Percentiles rank a stretch among this genome's conserved stretches.
Evolutionary conservation across 768 basidiomycete species (phyloP).

Genomic region (Kwoniella dejecticola): DNA sequence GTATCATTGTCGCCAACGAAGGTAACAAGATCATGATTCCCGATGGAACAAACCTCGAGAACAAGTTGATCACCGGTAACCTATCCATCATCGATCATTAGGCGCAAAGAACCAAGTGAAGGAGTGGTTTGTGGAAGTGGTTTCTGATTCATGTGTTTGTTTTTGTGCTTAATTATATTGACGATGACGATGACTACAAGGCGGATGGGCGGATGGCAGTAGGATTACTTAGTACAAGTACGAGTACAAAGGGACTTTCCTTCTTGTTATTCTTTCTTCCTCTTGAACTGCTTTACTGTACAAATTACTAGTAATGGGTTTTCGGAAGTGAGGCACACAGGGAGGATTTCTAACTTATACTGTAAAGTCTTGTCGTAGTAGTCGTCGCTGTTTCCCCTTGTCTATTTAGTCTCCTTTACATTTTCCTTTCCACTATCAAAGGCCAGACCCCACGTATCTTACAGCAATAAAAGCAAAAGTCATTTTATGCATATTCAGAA

Average conservation of each 20-base stretch:
- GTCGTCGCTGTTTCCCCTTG: not conserved
- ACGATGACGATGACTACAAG: too few species aligned
- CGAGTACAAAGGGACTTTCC: too few species aligned
- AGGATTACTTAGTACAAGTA: too few species aligned
- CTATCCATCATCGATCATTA: constrained; percentile 72
- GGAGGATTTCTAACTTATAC: too few species aligned
- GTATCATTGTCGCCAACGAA: constrained; percentile 83
- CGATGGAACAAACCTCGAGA: constrained; percentile 66
- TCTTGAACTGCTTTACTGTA: too few species aligned
- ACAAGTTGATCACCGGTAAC: constrained; percentile 74
- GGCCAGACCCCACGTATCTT: too few species aligned
- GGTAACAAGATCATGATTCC: constrained; percentile 80
- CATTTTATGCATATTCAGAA: constrained; percentile 6
- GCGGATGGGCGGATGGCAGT: too few species aligned
- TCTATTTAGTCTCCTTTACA: not conserved
- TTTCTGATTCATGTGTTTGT: not conserved
- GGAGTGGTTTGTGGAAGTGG: not conserved
- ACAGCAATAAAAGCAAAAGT: not conserved
- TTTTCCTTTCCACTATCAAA: too few species aligned
- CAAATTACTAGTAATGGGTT: too few species aligned
- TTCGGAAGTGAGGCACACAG: too few species aligned
- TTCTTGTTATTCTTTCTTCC: too few species aligned
- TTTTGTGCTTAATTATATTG: not conserved
- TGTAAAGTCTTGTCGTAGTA: too few species aligned
- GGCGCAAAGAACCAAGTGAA: constrained; percentile 2